Evolutionary conservation across 106 monocot genomes (phyloP), one percentile per base, ranked within the genome.

Genomic region (Dioscorea dumetorum): DNA sequence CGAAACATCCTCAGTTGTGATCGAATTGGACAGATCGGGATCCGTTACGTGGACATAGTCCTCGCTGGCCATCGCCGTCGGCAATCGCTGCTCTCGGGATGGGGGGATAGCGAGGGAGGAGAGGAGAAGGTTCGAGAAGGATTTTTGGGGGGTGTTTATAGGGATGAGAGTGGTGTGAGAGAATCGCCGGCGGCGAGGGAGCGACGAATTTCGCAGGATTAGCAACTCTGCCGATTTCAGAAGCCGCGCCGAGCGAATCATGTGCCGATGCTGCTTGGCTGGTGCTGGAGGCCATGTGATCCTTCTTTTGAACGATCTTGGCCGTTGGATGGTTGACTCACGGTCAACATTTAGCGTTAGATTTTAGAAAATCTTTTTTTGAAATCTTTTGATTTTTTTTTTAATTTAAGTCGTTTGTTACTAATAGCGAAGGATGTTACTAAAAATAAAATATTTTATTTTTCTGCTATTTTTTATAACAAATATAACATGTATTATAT

Each of bases 221-320:
- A 49, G 50, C 17, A 49, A 62, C 51, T 8, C 52, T 62, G 72
- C 50, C 72, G 52, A 62, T 31, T 52, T 62, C 32, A 31, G 33
- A 7, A 50, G 33, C 8, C 68, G 60, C 50, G 67, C 21, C 24
- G 23, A 57, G 64, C 64, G 73, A 24, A 65, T 57, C 73, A 73
- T 72, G 41, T 10, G 10, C 10, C 9, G 41, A 41, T 41, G 41
- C 41, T 41, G 41, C 41, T 41, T 10, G 41, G 28, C 28, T 1
- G 28, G 28, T 28, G 28, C 28, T 28, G 28, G 28, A 28, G 28
- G 28, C 28, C 28, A 41, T 41, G 1, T 41, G 41, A 41, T 41
- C 41, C 6, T 10, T 41, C 41, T 41, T 41, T 41, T 8, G 10
- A 41, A 41, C 10, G 41, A 41, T 41, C 41, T 41, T 6, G 41